These are phyloP conservation scores for Magnolia sinica DNA, from an alignment of 164 flowering plant species.

Conservation along the genomic window DNA sequence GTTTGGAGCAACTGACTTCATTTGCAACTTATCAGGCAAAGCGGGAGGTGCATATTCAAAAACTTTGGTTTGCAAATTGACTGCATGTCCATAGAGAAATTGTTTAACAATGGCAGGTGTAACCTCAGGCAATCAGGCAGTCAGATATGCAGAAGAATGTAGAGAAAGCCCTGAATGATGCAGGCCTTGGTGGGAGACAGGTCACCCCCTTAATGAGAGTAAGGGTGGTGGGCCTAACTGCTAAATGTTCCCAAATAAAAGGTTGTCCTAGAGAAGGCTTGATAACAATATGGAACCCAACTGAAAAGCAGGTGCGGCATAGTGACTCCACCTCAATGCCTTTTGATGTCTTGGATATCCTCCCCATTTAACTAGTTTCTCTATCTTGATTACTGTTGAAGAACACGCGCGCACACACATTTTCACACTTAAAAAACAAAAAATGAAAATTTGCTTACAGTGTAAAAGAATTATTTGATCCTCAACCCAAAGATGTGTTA, in stretches of 20 bases:
- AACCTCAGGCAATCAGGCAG: slow-evolving; percentile 56
- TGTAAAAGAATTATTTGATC: too few relatives aligned
- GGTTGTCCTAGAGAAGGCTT: slow-evolving; percentile 43
- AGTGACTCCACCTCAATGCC: neutral
- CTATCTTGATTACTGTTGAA: neutral
- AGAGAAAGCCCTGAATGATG: slow-evolving; percentile 63
- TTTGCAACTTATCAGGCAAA: slow-evolving; percentile 67
- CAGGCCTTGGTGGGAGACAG: slow-evolving; percentile 64
- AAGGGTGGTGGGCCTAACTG: slow-evolving; percentile 66
- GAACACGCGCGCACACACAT: too few relatives aligned
- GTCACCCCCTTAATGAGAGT: slow-evolving; percentile 85
- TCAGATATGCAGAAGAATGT: slow-evolving; percentile 54
- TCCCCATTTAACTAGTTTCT: neutral
- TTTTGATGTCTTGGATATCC: neutral
- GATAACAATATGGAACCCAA: slow-evolving; percentile 83
- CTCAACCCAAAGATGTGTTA: too few relatives aligned
- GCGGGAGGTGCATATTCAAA: slow-evolving; percentile 47
- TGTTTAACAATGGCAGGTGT: slow-evolving; percentile 11
- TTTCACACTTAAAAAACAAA: too few relatives aligned
- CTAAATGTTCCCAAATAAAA: slow-evolving; percentile 27
- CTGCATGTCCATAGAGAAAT: neutral
- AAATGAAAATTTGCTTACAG: too few relatives aligned
- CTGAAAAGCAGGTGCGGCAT: slow-evolving; percentile 70
- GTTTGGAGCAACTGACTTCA: slow-evolving; percentile 60
- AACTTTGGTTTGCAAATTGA: slow-evolving; percentile 8